phyloP scores from a whole-genome alignment of 2,329 filamentous ascomycete species.

The Xylariaceae sp. region DNA sequence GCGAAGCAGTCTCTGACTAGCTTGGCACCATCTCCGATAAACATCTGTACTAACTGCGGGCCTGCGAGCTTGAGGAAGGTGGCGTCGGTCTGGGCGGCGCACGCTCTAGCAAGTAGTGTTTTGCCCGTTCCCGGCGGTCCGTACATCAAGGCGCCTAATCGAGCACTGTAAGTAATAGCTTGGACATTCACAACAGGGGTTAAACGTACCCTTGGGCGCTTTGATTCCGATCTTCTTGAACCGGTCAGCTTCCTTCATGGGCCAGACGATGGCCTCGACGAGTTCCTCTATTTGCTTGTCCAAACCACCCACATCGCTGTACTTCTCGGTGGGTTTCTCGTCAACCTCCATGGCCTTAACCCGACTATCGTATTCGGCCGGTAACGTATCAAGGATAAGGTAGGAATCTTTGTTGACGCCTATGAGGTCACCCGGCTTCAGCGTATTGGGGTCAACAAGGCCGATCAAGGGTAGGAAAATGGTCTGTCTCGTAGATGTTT shows the following conservation, averaged over 20 bases:
- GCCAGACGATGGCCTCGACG: constrained; percentile 98
- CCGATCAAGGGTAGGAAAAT: constrained; percentile 98
- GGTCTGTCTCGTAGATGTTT: constrained; percentile 96
- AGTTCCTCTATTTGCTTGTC: constrained; percentile 99
- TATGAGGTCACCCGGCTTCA: constrained; percentile 95
- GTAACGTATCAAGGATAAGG: constrained; percentile 92
- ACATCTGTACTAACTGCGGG: constrained; percentile 98
- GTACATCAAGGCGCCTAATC: constrained; percentile 91
- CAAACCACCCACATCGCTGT: constrained; percentile 94
- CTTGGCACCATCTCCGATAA: constrained; percentile 98
- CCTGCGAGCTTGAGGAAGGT: constrained; percentile 98
- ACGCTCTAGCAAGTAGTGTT: constrained; percentile 90
- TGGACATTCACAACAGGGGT: constrained; percentile 2
- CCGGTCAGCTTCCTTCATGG: constrained; percentile 98
- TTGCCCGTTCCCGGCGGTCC: constrained; percentile 90
- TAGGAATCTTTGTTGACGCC: constrained; percentile 99
- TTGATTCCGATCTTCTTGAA: constrained; percentile 99
- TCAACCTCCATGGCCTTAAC: constrained; percentile 99
- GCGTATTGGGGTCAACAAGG: constrained; percentile 89
- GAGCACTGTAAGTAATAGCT: constrained; percentile 16
- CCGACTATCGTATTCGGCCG: constrained; percentile 96
- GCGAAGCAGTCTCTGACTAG: constrained; percentile 97
- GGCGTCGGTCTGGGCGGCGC: constrained; percentile 95
- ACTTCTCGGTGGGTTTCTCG: constrained; percentile 99
- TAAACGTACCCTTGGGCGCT: constrained; percentile 83